Evolutionary conservation across 2,329 filamentous ascomycete species (phyloP), one percentile per base, ranked within the genome.

Genomic region (Pestalotiopsis sp.): DNA sequence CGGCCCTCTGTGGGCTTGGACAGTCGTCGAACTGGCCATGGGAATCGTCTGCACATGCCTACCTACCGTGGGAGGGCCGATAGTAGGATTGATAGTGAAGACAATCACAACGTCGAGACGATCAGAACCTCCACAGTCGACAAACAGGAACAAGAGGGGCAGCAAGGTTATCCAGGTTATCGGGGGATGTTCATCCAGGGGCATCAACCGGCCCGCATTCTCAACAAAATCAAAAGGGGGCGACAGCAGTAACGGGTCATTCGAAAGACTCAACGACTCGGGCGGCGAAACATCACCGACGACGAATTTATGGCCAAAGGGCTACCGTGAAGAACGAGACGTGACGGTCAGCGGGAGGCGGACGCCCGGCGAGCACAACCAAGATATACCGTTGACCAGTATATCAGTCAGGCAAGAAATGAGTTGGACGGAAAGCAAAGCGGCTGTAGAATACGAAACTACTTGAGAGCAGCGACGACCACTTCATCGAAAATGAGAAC

Each of bases 311-410:
- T 65, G 63, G 63, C 63, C 63, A 10, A 55, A 65, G 22, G 63
- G 63, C 3, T 65, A 65, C 13, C 44, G 30, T 4, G 52, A 24
- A 38, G 63, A 65, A 9, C 20, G 63, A 39, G 30, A 56, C 17
- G 24, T 22, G 14, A 65, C 52, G 10, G 63, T 65, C 48, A 65
- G 63, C 30, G 63, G 63, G 5, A 65, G 63, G 24, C 44, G 63
- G 22, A 35, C 48, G 56, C 26, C 63, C n/a, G 39, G 63, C 30
- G 63, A 56, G 17, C 40, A 55, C 40, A 57, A 22, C 52, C 44
- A 56, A n/a, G 63, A 65, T 57, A 65, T 65, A 35, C 63, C 63
- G 5, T 56, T 65, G 63, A 65, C 40, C 17, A 65, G 63, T 44
- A 65, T 65, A 30, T 39, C 44, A 9, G 63, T 65, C 35, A 57